Base-by-base conservation (phyloP, 2,329 filamentous ascomycete genomes). In the Colletotrichum eremochloae region DNA sequence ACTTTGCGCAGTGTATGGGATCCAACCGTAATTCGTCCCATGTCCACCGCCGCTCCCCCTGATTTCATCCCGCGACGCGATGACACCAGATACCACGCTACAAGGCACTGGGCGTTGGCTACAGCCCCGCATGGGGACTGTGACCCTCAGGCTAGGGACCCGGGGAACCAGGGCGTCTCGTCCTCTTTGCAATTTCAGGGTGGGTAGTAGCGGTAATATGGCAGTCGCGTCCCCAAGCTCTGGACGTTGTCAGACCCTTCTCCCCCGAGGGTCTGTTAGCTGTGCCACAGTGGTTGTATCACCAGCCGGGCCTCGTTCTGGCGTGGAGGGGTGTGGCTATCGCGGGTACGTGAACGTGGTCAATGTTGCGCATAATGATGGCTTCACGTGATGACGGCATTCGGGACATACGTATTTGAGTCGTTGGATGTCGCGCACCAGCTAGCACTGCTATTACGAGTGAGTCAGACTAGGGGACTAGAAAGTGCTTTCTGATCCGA, bases 21-120 rank as follows among this genome's bases (percentile, higher is more conserved):
- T 52, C n/a, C 14, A 24, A n/a, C 48, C 67, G 14, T 42, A 55
- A 55, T 66, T 70, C 67, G 29, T 70, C 62, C 44, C 46, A 55
- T 66, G 15, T 53, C 33, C 11, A 24, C 24, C 29, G 14, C 20
- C 24, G 11, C 40, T 15, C 9, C 40, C 48, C 4, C 52, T 36
- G 29, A 58, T 14, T 31, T 12, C 24, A 9, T 42, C 46, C 33
- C 36, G 31, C 33, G 20, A 57, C 15, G 2, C 29, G 18, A 11
- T 20, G 20, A 14, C 44, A 9, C 31, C 18, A 9, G 33, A 14
- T 33, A 9, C 31, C 18, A 9, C 20, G 11, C 55, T 29, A 6
- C 36, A 14, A 42, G 36, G 8, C 14, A 14, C 15, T 14, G n/a
- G 14, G 29, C 12, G 29, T 33, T 36, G 36, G 5, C 11, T 4